Percentiles rank a stretch among this genome's conserved stretches.
phyloP scores from a whole-genome alignment of 169 alveolate species.

The Plasmodium reichenowi region DNA sequence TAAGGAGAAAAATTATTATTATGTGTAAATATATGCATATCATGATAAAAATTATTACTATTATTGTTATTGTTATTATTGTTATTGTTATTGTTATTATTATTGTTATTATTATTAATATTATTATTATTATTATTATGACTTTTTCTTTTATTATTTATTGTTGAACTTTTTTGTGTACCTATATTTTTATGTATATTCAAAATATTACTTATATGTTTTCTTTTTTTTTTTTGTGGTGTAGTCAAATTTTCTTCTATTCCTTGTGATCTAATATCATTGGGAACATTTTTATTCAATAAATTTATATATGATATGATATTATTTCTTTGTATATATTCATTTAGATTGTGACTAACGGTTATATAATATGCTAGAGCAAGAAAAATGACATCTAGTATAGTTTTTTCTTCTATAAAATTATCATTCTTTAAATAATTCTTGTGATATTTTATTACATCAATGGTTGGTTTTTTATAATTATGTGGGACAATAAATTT shows the following conservation, averaged over 20 bases:
- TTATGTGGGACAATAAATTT: constrained; percentile 20
- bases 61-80: too few relatives aligned
- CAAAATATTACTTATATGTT: background rate
- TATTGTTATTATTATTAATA: too few relatives aligned
- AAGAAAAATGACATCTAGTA: constrained; percentile 56
- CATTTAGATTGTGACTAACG: constrained; percentile 40
- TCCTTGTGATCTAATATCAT: background rate
- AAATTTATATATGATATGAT: constrained; percentile 21
- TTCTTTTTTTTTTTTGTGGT: constrained; percentile 4
- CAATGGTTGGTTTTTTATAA: background rate
- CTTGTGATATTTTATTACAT: constrained; percentile 12
- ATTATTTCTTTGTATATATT: constrained; percentile 37
- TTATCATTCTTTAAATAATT: constrained; percentile 52
- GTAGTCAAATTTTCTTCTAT: background rate
- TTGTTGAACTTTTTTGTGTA: too few relatives aligned
- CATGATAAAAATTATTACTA: too few relatives aligned
- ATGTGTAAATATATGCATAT: too few relatives aligned
- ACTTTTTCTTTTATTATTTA: too few relatives aligned
- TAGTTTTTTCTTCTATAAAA: constrained; percentile 57
- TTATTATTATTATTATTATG: too few relatives aligned
- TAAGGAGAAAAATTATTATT: too few relatives aligned
- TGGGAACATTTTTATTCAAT: constrained; percentile 10
- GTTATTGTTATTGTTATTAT: too few relatives aligned
- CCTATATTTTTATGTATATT: too few relatives aligned
- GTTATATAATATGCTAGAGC: constrained; percentile 66